Base-by-base conservation (phyloP, 768 basidiomycete species). In the Piloderma croceum region DNA sequence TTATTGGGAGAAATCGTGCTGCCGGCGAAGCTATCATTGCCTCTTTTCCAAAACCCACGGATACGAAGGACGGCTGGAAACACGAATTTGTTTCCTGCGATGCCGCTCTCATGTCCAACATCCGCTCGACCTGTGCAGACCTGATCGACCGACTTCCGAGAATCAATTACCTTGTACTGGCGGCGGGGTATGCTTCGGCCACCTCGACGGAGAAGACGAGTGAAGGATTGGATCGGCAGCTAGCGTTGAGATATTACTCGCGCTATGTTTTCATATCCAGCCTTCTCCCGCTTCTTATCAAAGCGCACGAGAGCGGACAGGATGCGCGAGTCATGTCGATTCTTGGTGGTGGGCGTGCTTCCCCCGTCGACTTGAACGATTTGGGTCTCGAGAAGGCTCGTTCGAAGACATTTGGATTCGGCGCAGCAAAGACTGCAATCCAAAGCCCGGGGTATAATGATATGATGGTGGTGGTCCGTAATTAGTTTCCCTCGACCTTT, bases 11-110 rank as follows among this genome's bases (percentile, higher is more conserved):
- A 36, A 63, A 58, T 45, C 46, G 53, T 29, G 43, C 43, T 13
- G 55, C 62, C 19, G 65, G 60, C 1, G 48, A 59, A 31, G 23
- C 36, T 21, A 51, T 58, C 50, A 53, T 67, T 44, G 57, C 55
- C 4, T 24, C 21, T 9, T 42, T 63, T 43, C 60, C 61, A 10
- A 51, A 48, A 33, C 50, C 56, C 27, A 38, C n/a, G 29, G 13
- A n/a, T n/a, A n/a, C n/a, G n/a, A n/a, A n/a, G n/a, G n/a, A n/a
- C n/a, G n/a, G n/a, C n/a, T n/a, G n/a, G 32, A 41, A 37, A 42
- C 38, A 61, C 50, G 57, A 59, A 47, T 67, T 66, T 46, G 55
- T 65, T 15, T 34, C 48, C 24, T 59, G 60, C 53, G 63, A 67
- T 34, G 57, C 49, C 21, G 44, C 53, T 22, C 46, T 62, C 33